Evolutionary conservation across 306 rosid species (phyloP), one percentile per base, ranked within the genome.

Genomic region (Sicyos baderoa): DNA sequence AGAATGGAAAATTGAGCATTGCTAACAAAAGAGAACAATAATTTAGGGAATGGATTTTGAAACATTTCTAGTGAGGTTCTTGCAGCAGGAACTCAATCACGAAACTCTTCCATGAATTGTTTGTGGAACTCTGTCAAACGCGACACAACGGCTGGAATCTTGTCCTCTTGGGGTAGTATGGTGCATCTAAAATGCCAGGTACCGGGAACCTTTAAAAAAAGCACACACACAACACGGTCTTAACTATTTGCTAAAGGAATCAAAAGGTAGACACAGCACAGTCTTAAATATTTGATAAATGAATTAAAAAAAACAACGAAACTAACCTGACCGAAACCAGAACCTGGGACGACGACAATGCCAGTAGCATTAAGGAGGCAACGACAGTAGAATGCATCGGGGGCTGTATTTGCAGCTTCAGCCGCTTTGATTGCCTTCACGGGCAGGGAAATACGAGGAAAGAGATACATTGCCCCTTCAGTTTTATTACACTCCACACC

Each of bases 141-240:
- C 44, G 82, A 17, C 54, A 86, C 86, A 7, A 94, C 48, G 0
- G 90, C 96, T 7, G 97, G 99, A 81, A 94, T 88, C 87, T 88
- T 94, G n/a, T 90, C 99, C 86, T 94, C 99, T 72, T 75, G 91
- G 29, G 97, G 99, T 76, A 94, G 82, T 48, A 94, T 90, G 19
- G 99, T 94, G 82, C 96, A 90, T 74, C 99, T 90, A 54, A 94
- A 90, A 77, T 94, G 99, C 99, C 97, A 94, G 53, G 96, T 94
- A 48, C 99, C 95, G 7, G 96, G 86, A 77, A 86, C 98, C 96
- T 92, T 76, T 76, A 73, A 75, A 19, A 78, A 40, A 74, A 40
- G 45, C 11, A 52, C 15, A 53, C 72, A 22, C n/a, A 55, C 11
- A 6, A 37, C 64, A 64, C 14, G 17, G 54, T 74, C 61, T 71